Percentiles rank a stretch among this genome's conserved stretches.
phyloP scores from a whole-genome alignment of 2,329 filamentous ascomycete species.

The Mycocentrospora acerina region DNA sequence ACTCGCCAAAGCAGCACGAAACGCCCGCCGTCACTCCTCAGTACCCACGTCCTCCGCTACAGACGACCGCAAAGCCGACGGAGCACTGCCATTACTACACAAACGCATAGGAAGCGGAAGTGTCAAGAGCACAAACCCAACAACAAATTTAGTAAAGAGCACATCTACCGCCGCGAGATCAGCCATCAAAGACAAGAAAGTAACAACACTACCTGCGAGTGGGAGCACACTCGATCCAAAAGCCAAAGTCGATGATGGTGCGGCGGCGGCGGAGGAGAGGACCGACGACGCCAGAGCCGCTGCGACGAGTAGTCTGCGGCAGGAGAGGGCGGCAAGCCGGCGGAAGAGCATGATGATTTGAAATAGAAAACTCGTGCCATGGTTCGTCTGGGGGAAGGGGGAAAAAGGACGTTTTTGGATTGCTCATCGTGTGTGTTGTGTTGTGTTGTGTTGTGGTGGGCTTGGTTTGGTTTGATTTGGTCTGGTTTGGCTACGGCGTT shows the following conservation, averaged over 20 bases:
- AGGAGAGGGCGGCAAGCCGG: conserved; percentile 42
- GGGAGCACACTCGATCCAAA: conserved; percentile 14
- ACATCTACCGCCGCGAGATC: conserved; percentile 16
- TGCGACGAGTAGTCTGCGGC: conserved; percentile 25
- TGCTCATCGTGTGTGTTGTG: neutral
- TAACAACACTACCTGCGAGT: conserved; percentile 6
- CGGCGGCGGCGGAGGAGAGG: conserved; percentile 5
- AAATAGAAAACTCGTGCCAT: too few relatives aligned
- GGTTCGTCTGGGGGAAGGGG: too few relatives aligned
- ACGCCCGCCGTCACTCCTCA: conserved; percentile 36
- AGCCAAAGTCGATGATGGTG: conserved; percentile 9
- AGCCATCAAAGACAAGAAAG: conserved; percentile 21
- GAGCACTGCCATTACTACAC: conserved; percentile 23
- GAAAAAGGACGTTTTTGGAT: too few relatives aligned
- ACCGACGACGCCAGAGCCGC: too few relatives aligned
- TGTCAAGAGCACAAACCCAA: conserved; percentile 16
- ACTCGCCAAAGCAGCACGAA: conserved; percentile 31
- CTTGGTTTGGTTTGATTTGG: neutral
- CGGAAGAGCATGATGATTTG: conserved; percentile 48
- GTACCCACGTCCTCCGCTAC: conserved; percentile 18
- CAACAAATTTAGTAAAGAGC: conserved; percentile 18
- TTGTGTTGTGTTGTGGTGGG: neutral
- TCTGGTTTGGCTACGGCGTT: neutral
- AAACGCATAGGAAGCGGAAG: conserved; percentile 29
- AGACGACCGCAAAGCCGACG: conserved; percentile 17